phyloP scores from a whole-genome alignment of 345 rosid species.

The Hibiscus syriacus region DNA sequence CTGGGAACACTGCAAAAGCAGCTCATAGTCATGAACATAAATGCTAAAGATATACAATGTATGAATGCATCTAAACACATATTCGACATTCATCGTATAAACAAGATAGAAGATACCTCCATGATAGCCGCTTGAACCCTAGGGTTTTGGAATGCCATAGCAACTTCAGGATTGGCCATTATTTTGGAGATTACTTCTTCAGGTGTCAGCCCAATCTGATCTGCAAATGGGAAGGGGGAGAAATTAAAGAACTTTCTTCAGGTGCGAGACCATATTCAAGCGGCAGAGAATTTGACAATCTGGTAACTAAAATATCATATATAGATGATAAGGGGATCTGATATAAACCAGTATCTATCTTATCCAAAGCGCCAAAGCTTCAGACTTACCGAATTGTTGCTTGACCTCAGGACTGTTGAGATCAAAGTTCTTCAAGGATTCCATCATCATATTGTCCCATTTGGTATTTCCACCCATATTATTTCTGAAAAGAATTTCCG shows the following conservation, averaged over 20 bases:
- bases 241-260: background rate
- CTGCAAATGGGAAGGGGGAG: constrained; percentile 29
- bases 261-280: background rate
- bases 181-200: constrained; percentile 90
- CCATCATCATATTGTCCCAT: constrained; percentile 80
- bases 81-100: background rate
- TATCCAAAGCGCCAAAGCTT: background rate
- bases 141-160: too few relatives aligned
- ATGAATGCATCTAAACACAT: background rate
- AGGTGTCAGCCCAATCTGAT: constrained; percentile 93
- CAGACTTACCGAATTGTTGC: constrained; percentile 81
- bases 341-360: background rate
- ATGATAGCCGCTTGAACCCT: constrained; percentile 23
- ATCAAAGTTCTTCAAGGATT: constrained; percentile 75
- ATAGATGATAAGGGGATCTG: background rate
- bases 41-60: background rate
- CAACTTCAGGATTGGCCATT: too few relatives aligned
- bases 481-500: constrained; percentile 33
- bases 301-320: background rate
- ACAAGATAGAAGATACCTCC: constrained; percentile 48
- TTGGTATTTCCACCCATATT: too few relatives aligned
- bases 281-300: background rate
- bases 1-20: constrained; percentile 78
- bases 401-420: constrained; percentile 85
- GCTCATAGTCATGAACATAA: constrained; percentile 11